Evolutionary conservation across 768 basidiomycete species (phyloP), one percentile per base, ranked within the genome.

Genomic region (Strobilomyces echinocephalus): DNA sequence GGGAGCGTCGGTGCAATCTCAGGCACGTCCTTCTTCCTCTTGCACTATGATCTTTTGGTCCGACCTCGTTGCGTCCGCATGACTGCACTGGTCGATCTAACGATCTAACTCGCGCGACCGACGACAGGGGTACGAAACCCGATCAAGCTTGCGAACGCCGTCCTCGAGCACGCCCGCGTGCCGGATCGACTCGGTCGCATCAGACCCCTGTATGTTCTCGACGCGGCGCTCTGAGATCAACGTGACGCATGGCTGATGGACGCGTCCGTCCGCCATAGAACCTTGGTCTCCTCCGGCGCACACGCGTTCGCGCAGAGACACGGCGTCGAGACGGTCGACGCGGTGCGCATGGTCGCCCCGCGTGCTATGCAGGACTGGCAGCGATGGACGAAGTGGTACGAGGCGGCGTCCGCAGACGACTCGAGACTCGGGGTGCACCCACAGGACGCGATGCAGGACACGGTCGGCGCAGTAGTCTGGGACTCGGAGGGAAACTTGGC

Each of bases 381-480:
- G 46, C 74, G 70, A 49, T 91, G 90, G 90, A 81, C 72, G 62
- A 59, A 56, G 14, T 70, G 74, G 12, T 72, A 85, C 20, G 59
- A 54, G 18, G 24, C 3, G 1, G 14, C 26, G 15, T 21, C 43
- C 12, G 68, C 72, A 11, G 33, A 24, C 16, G 16, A 36, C 35
- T 36, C 16, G 20, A 35, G 36, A 40, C 30, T 6, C 39, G 26
- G 14, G 14, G 28, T 12, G 9, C 53, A 53, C 20, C 52, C 54
- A 67, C 60, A 59, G 62, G 54, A 72, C 70, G 55, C 38, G 50
- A 73, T 82, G 50, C 86, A 90, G 62, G 90, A 92, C 64, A 92
- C 90, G 0, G 90, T 92, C 7, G 90, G 90, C 15, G 88, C 88
- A n/a, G 75, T 89, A 34, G 82, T 74, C 14, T 81, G 78, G 68